A percentile compares a stretch with the other conserved stretches of the same genome.
phyloP scores from a whole-genome alignment of 73 alveolate genomes.

The Durusdinium trenchii region DNA sequence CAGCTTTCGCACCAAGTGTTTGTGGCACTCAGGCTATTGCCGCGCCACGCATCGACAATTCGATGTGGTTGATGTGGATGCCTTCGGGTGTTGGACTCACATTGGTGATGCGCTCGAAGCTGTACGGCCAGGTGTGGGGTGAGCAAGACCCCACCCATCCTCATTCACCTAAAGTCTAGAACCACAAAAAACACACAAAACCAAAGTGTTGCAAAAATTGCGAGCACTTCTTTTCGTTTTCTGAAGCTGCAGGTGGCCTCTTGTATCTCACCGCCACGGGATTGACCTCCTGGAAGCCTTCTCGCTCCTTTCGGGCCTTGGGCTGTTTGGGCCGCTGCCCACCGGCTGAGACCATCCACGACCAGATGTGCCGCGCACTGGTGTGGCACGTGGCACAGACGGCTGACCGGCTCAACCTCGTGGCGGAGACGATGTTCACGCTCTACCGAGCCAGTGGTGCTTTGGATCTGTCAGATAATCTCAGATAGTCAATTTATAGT shows the following conservation, averaged over 20 bases:
- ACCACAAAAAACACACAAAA: not conserved
- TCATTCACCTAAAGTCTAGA: not conserved
- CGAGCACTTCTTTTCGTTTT: no score
- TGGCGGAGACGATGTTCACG: slow-evolving; percentile 51
- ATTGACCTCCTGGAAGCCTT: slow-evolving; percentile 36
- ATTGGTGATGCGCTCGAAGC: slow-evolving; percentile 17
- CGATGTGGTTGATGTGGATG: slow-evolving; percentile 68
- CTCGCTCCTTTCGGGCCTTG: slow-evolving; percentile 27
- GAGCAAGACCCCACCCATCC: not conserved
- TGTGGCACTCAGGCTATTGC: not conserved
- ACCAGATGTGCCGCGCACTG: slow-evolving; percentile 37
- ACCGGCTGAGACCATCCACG: slow-evolving; percentile 11
- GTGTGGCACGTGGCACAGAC: slow-evolving; percentile 22
- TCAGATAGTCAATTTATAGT: no score
- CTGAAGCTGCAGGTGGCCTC: slow-evolving; percentile 53
- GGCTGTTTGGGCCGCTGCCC: slow-evolving; percentile 60
- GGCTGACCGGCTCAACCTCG: slow-evolving; percentile 40
- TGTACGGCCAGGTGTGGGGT: slow-evolving; percentile 32
- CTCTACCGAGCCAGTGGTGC: slow-evolving; percentile 34
- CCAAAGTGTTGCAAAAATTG: no score
- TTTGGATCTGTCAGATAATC: not conserved
- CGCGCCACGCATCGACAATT: slow-evolving; percentile 49
- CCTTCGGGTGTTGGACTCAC: slow-evolving; percentile 62
- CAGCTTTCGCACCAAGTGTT: not conserved
- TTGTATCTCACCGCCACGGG: slow-evolving; percentile 58